Evolutionary conservation across 2,329 filamentous ascomycete genomes (phyloP).

Genomic region (Pleurostoma richardsiae): DNA sequence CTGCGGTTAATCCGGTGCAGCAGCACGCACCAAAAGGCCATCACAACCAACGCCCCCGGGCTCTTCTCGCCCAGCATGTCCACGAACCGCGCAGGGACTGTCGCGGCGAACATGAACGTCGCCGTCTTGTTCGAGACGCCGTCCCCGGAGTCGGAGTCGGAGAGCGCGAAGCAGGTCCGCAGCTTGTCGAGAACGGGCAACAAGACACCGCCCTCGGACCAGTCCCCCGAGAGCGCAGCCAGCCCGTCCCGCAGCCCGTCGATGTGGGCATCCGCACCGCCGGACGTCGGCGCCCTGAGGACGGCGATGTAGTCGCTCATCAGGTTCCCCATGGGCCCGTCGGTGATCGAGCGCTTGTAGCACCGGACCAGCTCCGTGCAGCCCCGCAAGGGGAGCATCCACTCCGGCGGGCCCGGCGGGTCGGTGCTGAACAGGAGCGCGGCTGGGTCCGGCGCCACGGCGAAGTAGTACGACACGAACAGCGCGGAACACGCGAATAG

Average conservation of each 20-base stretch:
- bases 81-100: conserved; percentile 8
- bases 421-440: conserved; percentile 15
- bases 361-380: conserved; percentile 8
- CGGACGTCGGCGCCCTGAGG: conserved; percentile 4
- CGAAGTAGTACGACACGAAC: conserved; percentile 16
- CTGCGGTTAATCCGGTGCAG: conserved; percentile 13
- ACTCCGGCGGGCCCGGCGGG: conserved; percentile 13
- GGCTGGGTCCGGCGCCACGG: conserved; percentile 11
- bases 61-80: conserved; percentile 10
- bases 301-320: conserved; percentile 6
- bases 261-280: conserved; percentile 1
- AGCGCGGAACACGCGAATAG: conserved; percentile 18
- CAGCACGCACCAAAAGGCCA: conserved; percentile 18
- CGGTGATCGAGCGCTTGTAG: conserved; percentile 6
- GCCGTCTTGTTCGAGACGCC: conserved; percentile 13
- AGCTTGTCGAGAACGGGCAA: conserved; percentile 8
- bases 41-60: conserved; percentile 14
- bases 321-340: conserved; percentile 11
- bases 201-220: conserved; percentile 3
- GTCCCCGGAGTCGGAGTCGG: conserved; percentile 12
- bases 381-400: conserved; percentile 16
- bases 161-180: conserved; percentile 14
- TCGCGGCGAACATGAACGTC: conserved; percentile 12
- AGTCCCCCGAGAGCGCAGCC: conserved; percentile 2
- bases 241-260: conserved; percentile 4